Evolutionary conservation across 176 grass and related monocot genomes (phyloP).

Genomic region (Avena sativa): DNA sequence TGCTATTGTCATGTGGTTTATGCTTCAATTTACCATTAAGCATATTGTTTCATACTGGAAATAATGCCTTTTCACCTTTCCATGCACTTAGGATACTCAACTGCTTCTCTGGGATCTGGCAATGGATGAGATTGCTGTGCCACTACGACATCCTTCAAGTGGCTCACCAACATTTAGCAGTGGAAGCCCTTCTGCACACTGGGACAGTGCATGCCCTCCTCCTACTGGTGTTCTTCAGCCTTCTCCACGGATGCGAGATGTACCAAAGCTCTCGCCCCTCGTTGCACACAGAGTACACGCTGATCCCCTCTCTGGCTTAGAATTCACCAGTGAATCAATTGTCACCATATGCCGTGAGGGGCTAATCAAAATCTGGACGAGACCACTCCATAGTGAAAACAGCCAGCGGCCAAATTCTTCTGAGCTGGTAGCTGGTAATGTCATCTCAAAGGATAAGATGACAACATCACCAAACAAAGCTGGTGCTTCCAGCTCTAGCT

Average conservation of each 20-base stretch:
- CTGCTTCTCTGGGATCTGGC: conserved; percentile 93
- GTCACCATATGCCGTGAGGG: conserved; percentile 83
- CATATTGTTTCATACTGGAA: conserved; percentile 3
- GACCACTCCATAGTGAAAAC: conserved; percentile 60
- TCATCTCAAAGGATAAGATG: conserved; percentile 64
- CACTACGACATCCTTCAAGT: conserved; percentile 65
- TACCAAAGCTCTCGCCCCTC: conserved; percentile 86
- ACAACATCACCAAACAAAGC: conserved; percentile 55
- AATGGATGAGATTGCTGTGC: conserved; percentile 81
- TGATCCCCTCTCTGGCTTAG: conserved; percentile 76
- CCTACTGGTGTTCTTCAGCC: conserved; percentile 78
- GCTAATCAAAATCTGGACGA: conserved; percentile 78
- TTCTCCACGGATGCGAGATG: conserved; percentile 83
- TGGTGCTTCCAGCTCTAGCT: conserved; percentile 60
- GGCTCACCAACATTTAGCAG: conserved; percentile 79
- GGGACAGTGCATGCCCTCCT: conserved; percentile 68
- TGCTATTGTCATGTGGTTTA: neutral
- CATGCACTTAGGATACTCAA: conserved; percentile 70
- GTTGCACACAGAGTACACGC: conserved; percentile 73
- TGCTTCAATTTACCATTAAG: conserved; percentile 33
- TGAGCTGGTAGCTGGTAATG: conserved; percentile 46
- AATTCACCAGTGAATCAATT: conserved; percentile 80
- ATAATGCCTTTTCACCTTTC: conserved; percentile 24
- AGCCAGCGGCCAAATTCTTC: conserved; percentile 61
- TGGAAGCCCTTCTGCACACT: conserved; percentile 74